A percentile compares a stretch with the other conserved stretches of the same genome.
Evolutionary conservation across 768 basidiomycete genomes (phyloP).

Genomic region (Russula griseocarnosa): DNA sequence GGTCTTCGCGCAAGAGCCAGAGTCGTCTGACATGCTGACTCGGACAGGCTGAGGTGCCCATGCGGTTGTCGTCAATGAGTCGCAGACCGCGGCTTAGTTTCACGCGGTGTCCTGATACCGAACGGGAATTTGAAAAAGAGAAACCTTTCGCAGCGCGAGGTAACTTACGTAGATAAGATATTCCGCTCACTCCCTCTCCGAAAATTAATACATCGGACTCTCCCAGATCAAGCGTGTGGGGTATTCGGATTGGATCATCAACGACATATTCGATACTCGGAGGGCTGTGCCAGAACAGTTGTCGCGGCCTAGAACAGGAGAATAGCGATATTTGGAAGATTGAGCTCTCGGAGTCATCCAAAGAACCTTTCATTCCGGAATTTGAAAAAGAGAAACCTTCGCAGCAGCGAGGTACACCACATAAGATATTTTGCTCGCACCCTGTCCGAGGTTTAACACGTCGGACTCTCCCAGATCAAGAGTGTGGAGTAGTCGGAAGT

Average conservation of each 20-base stretch:
- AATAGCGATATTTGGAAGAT: too few species aligned
- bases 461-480: too few species aligned
- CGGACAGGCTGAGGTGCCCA: slow-evolving; percentile 48
- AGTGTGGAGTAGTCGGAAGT: too few species aligned
- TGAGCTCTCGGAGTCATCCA: too few species aligned
- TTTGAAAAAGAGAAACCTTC: too few species aligned
- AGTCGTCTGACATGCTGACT: slow-evolving; percentile 46
- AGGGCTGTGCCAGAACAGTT: slow-evolving; percentile 43
- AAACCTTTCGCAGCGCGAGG: slow-evolving; percentile 42
- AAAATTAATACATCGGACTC: slow-evolving; percentile 32
- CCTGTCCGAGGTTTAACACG: too few species aligned
- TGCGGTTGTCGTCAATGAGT: slow-evolving; percentile 51
- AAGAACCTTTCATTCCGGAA: slow-evolving; percentile 42
- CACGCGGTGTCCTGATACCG: background rate
- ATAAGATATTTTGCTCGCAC: too few species aligned
- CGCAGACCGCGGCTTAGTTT: background rate
- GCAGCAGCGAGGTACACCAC: too few species aligned
- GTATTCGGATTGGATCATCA: slow-evolving; percentile 48
- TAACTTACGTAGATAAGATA: slow-evolving; percentile 18
- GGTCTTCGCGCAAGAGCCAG: slow-evolving; percentile 44
- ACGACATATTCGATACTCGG: slow-evolving; percentile 45
- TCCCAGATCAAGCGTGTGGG: slow-evolving; percentile 38
- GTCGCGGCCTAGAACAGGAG: slow-evolving; percentile 45
- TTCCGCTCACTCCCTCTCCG: slow-evolving; percentile 44
- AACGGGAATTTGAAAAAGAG: background rate